Evolutionary conservation across 2,329 filamentous ascomycete genomes (phyloP), one percentile per base, ranked within the genome.

Genomic region (Raffaelea deltoideospora): DNA sequence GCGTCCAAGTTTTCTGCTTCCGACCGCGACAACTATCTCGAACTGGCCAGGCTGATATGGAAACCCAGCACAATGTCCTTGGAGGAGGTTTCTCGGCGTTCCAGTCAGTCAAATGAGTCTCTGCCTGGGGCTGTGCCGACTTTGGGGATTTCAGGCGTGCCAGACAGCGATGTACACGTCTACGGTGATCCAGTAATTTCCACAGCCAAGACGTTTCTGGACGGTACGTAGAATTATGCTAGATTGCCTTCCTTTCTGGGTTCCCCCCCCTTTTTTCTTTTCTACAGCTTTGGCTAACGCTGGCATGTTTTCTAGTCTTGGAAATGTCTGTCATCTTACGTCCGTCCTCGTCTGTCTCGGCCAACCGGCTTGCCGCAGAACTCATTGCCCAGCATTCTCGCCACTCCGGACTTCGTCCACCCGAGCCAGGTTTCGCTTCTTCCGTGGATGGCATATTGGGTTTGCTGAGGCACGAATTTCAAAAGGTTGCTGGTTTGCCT

Each of bases 41-140:
- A 65, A 38, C 48, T 70, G 11, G 61, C 63, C 3, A 47, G 53
- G 22, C 47, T 52, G 11, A 59, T 73, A 3, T 72, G 69, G 68
- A 60, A 67, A 30, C 66, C 67, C 2, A 44, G 47, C 8, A 45
- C 45, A 23, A 52, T 59, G 41, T 51, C 45, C 3, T 41, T 48
- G 3, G 42, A 46, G 4, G 52, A 56, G 9, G 41, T 60, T 11
- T 38, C 47, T 13, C 44, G 43, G n/a, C 44, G 54, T n/a, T n/a
- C n/a, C n/a, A n/a, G n/a, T n/a, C n/a, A n/a, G n/a, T n/a, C n/a
- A n/a, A n/a, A n/a, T n/a, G n/a, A n/a, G n/a, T n/a, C n/a, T n/a
- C n/a, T n/a, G n/a, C n/a, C n/a, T n/a, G n/a, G n/a, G n/a, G n/a
- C n/a, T n/a, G n/a, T n/a, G n/a, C n/a, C n/a, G n/a, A n/a, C n/a